Percentiles rank a stretch among this genome's conserved stretches.
Conservation (phyloP, 73 alveolate genomes). For the Tetrahymena thermophila region DNA sequence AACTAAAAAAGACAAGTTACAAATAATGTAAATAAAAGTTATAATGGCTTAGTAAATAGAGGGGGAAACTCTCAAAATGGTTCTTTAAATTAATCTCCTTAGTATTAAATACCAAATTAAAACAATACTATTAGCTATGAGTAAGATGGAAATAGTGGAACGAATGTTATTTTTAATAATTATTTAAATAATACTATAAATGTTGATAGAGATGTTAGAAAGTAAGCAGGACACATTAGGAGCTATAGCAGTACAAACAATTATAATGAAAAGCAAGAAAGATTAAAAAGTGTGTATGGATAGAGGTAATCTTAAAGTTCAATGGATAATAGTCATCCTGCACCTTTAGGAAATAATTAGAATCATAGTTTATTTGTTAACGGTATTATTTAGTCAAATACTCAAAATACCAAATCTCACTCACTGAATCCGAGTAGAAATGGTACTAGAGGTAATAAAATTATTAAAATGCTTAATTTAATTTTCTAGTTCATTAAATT, state of each 20-base stretch:
- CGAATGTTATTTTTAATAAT: background rate
- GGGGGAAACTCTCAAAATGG: background rate
- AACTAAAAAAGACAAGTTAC: background rate
- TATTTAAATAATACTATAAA: background rate
- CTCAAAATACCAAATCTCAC: background rate
- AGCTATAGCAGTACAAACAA: background rate
- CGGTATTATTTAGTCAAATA: background rate
- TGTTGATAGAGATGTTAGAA: background rate
- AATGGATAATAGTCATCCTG: background rate
- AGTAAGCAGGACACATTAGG: background rate
- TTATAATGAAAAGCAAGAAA: background rate
- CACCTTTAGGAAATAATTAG: background rate
- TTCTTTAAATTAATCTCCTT: background rate
- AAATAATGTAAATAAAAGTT: background rate
- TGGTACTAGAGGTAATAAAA: background rate
- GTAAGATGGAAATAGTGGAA: background rate
- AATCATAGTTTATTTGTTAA: background rate
- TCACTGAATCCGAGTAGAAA: background rate
- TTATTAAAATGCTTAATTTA: background rate
- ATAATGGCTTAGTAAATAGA: background rate
- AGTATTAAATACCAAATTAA: background rate
- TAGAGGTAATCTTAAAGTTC: background rate
- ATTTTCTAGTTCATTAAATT: background rate
- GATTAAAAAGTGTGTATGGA: background rate
- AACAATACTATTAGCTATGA: background rate